Base-by-base conservation (phyloP, 495 filamentous ascomycete species). In the Poronia punctata region DNA sequence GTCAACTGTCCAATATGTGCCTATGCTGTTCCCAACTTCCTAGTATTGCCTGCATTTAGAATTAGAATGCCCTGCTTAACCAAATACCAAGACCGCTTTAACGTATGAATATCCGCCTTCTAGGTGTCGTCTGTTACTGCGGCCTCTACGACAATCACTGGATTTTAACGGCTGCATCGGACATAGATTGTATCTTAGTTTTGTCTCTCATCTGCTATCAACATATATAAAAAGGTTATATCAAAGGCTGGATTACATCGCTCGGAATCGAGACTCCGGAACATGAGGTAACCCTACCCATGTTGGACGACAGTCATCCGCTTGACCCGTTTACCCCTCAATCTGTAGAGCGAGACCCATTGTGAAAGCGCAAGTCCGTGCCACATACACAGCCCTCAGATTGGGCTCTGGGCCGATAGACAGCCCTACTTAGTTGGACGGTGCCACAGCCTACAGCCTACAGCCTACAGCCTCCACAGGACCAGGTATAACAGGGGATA, bases 401-500 rank as follows among this genome's bases (percentile, higher is more conserved):
- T n/a, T n/a, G n/a, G n/a, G n/a, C 24, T 16, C 9, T 12, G 18
- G 14, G 7, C 1, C 15, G 2, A 32, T 32, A 5, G 26, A 12
- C 18, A 15, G 19, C 34, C 26, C 19, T 17, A 10, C 5, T 17
- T n/a, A n/a, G n/a, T n/a, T n/a, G n/a, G n/a, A n/a, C n/a, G n/a
- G n/a, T n/a, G 31, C 31, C 12, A 9, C 12, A 34, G 31, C 17
- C 24, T 27, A n/a, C 24, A 27, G 24, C 24, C 24, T 27, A n/a
- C 24, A 27, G 24, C 24, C 24, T 27, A n/a, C 24, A 27, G 38
- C 49, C 43, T 52, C 40, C 35, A 56, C 62, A 71, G 67, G 69
- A 72, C 68, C 67, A 73, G 71, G 54, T 60, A 25, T 20, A 69
- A 67, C 64, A 71, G 67, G 67, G 68, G 62, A 60, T 67, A 64